A percentile compares a stretch with the other conserved stretches of the same genome.
phyloP scores from a whole-genome alignment of 306 rosid genomes.

The Ochetophila trinervis region DNA sequence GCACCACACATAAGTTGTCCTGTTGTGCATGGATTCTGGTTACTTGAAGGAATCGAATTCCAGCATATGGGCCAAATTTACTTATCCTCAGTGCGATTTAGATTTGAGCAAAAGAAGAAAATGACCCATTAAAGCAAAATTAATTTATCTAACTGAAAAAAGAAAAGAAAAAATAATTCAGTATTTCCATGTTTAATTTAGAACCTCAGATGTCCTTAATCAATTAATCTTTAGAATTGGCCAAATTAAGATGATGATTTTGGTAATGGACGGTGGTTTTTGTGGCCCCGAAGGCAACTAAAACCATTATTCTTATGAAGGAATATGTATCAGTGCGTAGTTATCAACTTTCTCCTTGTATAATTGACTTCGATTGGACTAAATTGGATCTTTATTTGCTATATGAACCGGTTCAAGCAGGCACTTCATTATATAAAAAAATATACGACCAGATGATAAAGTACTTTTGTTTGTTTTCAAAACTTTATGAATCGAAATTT shows the following conservation, averaged over 20 bases:
- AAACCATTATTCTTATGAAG: background rate
- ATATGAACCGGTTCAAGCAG: too few species aligned
- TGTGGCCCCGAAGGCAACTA: conserved; percentile 13
- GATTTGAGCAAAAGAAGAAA: too few species aligned
- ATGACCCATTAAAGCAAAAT: background rate
- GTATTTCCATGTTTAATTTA: background rate
- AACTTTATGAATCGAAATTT: too few species aligned
- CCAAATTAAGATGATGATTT: background rate
- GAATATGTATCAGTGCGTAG: background rate
- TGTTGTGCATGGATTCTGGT: too few species aligned
- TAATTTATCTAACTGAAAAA: background rate
- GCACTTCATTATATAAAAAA: too few species aligned
- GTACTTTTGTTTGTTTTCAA: too few species aligned
- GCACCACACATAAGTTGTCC: too few species aligned
- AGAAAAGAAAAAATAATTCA: background rate
- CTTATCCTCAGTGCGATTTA: too few species aligned
- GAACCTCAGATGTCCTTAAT: background rate
- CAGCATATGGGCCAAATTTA: too few species aligned
- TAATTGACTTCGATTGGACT: conserved; percentile 1
- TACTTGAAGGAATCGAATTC: too few species aligned
- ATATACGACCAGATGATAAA: too few species aligned
- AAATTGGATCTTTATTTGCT: too few species aligned
- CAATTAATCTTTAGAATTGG: conserved; percentile 2
- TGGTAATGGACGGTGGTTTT: conserved; percentile 2
- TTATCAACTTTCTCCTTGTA: background rate